Evolutionary conservation across 2,329 filamentous ascomycete genomes (phyloP).

Genomic region (Furcasterigmium sp.): DNA sequence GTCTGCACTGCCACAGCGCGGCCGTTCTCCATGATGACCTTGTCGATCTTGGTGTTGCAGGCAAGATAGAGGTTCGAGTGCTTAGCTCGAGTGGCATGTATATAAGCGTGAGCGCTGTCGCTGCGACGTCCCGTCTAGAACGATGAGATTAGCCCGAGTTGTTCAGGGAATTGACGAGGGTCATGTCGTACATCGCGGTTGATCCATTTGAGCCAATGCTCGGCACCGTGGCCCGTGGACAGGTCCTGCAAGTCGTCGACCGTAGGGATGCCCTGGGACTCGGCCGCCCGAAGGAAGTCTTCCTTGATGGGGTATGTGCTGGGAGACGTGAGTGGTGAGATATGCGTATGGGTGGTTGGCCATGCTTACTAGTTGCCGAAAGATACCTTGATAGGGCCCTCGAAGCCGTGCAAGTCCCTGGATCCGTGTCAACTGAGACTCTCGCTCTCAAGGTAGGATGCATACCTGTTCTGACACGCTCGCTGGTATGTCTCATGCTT

Average conservation of each 20-base stretch:
- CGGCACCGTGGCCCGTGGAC: slow-evolving; percentile 62
- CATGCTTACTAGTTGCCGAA: slow-evolving; percentile 61
- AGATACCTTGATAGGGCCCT: slow-evolving; percentile 77
- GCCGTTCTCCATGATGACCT: slow-evolving; percentile 68
- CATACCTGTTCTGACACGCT: slow-evolving; percentile 51
- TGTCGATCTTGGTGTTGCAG: slow-evolving; percentile 71
- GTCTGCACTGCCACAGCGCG: slow-evolving; percentile 67
- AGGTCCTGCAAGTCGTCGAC: slow-evolving; percentile 76
- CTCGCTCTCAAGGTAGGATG: not conserved
- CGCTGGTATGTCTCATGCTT: slow-evolving; percentile 78
- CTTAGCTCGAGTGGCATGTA: slow-evolving; percentile 68
- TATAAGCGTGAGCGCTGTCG: slow-evolving; percentile 72
- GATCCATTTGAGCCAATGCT: slow-evolving; percentile 86
- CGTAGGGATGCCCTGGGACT: slow-evolving; percentile 67
- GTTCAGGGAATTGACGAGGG: too few relatives aligned
- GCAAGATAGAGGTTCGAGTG: slow-evolving; percentile 67
- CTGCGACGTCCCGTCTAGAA: slow-evolving; percentile 64
- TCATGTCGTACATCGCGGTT: slow-evolving; percentile 59
- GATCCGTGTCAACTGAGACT: not conserved
- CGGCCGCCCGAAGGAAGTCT: slow-evolving; percentile 68
- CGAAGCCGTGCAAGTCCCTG: slow-evolving; percentile 67
- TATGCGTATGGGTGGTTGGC: not conserved
- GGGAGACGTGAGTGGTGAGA: slow-evolving; percentile 2
- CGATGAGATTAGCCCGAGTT: not conserved
- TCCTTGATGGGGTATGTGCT: slow-evolving; percentile 75